These are phyloP conservation scores for Drosera spatulata DNA, from an alignment of 179 eudicot species.

Conservation along the genomic window DNA sequence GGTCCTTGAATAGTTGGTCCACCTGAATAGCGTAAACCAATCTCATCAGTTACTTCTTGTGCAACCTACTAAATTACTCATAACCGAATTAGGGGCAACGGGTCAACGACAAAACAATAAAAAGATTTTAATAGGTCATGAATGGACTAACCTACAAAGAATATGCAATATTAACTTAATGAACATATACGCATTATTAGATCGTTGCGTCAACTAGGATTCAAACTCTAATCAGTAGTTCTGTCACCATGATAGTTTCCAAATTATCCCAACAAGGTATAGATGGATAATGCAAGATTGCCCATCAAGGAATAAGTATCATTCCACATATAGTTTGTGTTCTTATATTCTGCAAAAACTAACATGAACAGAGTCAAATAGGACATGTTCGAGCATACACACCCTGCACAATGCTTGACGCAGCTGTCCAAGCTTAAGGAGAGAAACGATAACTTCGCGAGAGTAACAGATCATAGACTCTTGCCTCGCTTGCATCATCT, in stretches of 20 bases:
- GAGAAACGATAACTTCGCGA: slow-evolving; percentile 22
- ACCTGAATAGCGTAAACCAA: slow-evolving; percentile 10
- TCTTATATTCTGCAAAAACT: too few relatives aligned
- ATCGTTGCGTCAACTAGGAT: too few relatives aligned
- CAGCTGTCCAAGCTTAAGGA: slow-evolving; percentile 17
- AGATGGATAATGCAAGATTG: too few relatives aligned
- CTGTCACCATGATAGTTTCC: too few relatives aligned
- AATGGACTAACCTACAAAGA: too few relatives aligned
- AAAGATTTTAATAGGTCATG: too few relatives aligned
- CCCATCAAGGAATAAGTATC: too few relatives aligned
- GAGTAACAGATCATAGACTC: slow-evolving; percentile 23
- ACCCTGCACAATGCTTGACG: slow-evolving; percentile 27
- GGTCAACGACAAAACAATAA: too few relatives aligned
- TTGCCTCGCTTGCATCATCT: slow-evolving; percentile 19
- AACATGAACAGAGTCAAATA: neutral
- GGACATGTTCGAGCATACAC: neutral
- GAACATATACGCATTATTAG: too few relatives aligned
- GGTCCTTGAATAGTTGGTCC: slow-evolving; percentile 23
- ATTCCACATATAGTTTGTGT: neutral
- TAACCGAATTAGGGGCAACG: neutral
- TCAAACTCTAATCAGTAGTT: too few relatives aligned
- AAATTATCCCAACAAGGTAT: too few relatives aligned
- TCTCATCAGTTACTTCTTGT: neutral
- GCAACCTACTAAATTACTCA: neutral
- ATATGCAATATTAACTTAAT: too few relatives aligned